Evolutionary conservation across 495 filamentous ascomycete species (phyloP), one percentile per base, ranked within the genome.

Genomic region (Lasiosphaeria hispida): DNA sequence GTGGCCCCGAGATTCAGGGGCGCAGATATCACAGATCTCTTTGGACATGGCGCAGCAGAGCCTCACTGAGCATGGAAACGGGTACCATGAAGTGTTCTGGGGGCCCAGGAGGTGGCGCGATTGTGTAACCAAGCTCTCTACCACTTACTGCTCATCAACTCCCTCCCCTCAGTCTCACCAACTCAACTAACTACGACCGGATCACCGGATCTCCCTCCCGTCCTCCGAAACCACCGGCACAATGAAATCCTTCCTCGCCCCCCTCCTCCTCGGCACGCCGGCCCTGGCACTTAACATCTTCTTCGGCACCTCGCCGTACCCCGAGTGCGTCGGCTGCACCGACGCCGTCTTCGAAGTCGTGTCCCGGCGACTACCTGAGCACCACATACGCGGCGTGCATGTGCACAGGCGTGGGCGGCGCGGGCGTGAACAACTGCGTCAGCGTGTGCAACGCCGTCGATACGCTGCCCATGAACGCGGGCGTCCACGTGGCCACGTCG

Each of bases 221-320:
- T 30, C 23, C 23, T 5, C 23, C 23, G 5, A 30, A 30, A 2
- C 23, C 2, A 30, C 5, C 23, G 23, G 5, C 45, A 48, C 3
- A 4, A 48, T 48, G 45, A 48, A 48, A 30, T 23, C 18, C 17
- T 1, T 33, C 49, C 36, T 52, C 33, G n/a, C 23, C 34, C 23
- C 18, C 36, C 37, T 34, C 51, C 50, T 53, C 36, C 4, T 10
- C 51, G 2, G 8, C 38, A 30, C 37, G 35, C n/a, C 51, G 11
- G 51, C 51, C 35, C n/a, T 38, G 11, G 51, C 37, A 10, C 38
- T 41, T 15, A 53, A 53, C 23, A 35, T 41, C 37, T 9, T 53
- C 51, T 34, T 53, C 51, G 34, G n/a, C 39, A 37, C 51, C 51
- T 18, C 33, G 37, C 51, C 51, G 37, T 53, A 53, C 51, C 18